Evolutionary conservation across 352 stramenopile species (phyloP).

Genomic region (Phytophthora rubi): DNA sequence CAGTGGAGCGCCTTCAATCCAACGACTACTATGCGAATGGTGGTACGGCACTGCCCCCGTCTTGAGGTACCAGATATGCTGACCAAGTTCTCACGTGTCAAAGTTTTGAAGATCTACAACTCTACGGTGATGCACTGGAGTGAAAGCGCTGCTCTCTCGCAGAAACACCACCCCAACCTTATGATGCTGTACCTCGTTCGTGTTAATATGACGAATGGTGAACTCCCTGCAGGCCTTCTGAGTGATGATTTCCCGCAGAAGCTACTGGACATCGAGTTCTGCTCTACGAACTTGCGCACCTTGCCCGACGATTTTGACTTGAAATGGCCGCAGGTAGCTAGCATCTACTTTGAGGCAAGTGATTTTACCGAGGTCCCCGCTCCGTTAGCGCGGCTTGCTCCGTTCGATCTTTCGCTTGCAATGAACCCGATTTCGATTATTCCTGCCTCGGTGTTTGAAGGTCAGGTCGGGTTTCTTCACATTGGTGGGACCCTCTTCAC

Average conservation of each 20-base stretch:
- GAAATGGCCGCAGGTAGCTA: conserved; percentile 28
- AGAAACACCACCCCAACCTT: conserved; percentile 33
- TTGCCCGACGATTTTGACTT: conserved; percentile 43
- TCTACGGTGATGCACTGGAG: conserved; percentile 36
- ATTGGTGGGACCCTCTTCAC: conserved; percentile 5
- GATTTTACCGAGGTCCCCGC: conserved; percentile 17
- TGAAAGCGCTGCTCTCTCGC: conserved; percentile 27
- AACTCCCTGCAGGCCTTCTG: conserved; percentile 40
- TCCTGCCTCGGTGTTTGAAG: conserved; percentile 11
- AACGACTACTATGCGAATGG: conserved; percentile 17
- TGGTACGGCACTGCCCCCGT: conserved; percentile 35
- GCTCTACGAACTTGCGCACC: conserved; percentile 33
- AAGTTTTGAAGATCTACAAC: conserved; percentile 41
- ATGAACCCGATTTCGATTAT: conserved; percentile 15
- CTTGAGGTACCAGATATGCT: conserved; percentile 15
- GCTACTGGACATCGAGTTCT: conserved; percentile 42
- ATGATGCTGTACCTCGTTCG: conserved; percentile 40
- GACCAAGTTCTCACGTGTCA: conserved; percentile 34
- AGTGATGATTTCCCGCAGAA: conserved; percentile 32
- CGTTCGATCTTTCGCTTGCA: conserved; percentile 10
- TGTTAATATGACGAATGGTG: conserved; percentile 32
- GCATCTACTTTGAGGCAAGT: conserved; percentile 15
- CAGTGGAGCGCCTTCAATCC: conserved; percentile 28
- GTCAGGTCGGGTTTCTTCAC: conserved; percentile 11
- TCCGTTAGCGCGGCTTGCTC: conserved; percentile 12